Evolutionary conservation across 176 grass and related monocot genomes (phyloP), one percentile per base, ranked within the genome.

Genomic region (Carex cristatella): DNA sequence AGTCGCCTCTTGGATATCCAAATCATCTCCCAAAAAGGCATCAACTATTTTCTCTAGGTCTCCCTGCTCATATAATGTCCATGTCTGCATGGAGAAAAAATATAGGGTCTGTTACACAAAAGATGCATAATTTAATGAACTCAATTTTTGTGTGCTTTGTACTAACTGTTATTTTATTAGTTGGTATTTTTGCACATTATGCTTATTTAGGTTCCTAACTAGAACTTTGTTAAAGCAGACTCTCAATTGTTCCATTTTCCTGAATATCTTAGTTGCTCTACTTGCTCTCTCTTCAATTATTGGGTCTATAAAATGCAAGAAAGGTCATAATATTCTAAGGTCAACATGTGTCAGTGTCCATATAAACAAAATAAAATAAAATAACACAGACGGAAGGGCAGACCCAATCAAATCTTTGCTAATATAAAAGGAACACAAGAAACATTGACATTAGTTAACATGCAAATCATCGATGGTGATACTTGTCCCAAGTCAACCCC

Each of bases 1-100:
- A 53, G 87, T 91, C 27, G 94, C 92, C 79, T 93, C 90, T 82
- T 94, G 79, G 0, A 90, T 2, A 13, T 94, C 67, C 68, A 97
- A 76, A 81, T 93, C 94, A 33, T 89, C 65, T 65, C 81, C 90
- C 67, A 93, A 14, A 86, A 88, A 91, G 68, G 84, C 62, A 87
- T 94, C 94, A 69, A 97, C 79, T 58, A 97, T 87, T 27, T 71
- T 83, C 84, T 90, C 67, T 59, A 97, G 58, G 37, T 91, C 80
- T 59, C 86, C 87, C 76, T 81, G 81, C 68, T 94, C 89, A 77
- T 93, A 87, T 61, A 85, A 54, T 62, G 65, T 16, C 94, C 92
- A 94, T 62, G 91, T 81, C 90, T 97, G 86, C 84, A 94, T 74
- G 79, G 87, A 46, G 15, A 81, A 35, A 88, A 46, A 58, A 6